Evolutionary conservation across 129 eudicot species (phyloP).

Genomic region (Artemisia tridentata): DNA sequence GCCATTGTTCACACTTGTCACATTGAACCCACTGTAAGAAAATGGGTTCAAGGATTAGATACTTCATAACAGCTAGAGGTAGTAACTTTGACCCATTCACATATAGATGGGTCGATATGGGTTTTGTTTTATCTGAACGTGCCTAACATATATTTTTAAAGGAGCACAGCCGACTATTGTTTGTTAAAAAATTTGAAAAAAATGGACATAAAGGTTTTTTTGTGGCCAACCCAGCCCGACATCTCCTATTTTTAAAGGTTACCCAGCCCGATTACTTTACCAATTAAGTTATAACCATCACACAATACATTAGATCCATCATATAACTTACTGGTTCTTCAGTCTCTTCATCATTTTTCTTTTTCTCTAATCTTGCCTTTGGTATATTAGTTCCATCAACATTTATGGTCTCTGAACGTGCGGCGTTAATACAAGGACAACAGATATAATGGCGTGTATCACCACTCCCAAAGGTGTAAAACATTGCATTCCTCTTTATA

Average conservation of each 20-base stretch:
- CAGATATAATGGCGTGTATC: conserved; percentile 87
- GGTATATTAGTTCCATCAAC: conserved; percentile 70
- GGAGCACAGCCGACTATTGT: too few species aligned
- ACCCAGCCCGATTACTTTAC: too few species aligned
- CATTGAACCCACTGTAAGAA: conserved; percentile 97
- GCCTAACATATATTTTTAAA: too few species aligned
- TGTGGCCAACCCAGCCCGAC: too few species aligned
- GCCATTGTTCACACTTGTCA: conserved; percentile 98
- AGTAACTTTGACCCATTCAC: too few species aligned
- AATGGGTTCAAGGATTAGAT: conserved; percentile 21
- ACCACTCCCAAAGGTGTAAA: conserved; percentile 82
- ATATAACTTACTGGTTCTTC: conserved; percentile 85
- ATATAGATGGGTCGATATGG: too few species aligned
- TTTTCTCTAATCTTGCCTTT: conserved; percentile 87
- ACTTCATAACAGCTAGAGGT: too few species aligned
- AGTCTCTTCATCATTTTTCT: conserved; percentile 90
- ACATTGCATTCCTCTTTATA: conserved; percentile 89
- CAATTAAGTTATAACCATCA: background rate
- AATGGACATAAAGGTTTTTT: too few species aligned
- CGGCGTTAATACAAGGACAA: conserved; percentile 72
- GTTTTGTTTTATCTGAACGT: too few species aligned
- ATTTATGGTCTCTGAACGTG: conserved; percentile 83
- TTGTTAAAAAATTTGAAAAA: too few species aligned
- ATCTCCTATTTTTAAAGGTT: too few species aligned
- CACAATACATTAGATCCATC: background rate